These are phyloP conservation scores for Aspergillus melleus DNA, from an alignment of 2,329 filamentous ascomycete genomes.

Conservation along the genomic window DNA sequence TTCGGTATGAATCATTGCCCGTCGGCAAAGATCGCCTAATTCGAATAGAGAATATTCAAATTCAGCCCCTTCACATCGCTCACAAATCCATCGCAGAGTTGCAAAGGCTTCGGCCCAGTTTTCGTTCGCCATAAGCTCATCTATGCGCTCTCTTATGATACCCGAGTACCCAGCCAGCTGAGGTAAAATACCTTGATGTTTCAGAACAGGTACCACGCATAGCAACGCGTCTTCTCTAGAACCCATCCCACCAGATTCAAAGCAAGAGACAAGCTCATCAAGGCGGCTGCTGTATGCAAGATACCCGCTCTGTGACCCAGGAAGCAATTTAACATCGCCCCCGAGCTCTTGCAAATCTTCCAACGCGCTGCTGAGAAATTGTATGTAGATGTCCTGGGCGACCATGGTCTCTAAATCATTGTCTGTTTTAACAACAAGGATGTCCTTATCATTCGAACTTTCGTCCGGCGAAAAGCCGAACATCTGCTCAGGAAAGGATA, in stretches of 20 bases:
- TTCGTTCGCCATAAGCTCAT: slow-evolving; percentile 1
- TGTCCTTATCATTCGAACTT: slow-evolving; percentile 10
- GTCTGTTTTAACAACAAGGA: slow-evolving; percentile 24
- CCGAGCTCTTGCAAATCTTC: slow-evolving; percentile 12
- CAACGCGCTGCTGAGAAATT: slow-evolving; percentile 25
- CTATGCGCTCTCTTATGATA: slow-evolving; percentile 10
- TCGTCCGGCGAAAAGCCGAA: slow-evolving; percentile 23
- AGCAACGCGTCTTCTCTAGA: slow-evolving; percentile 33
- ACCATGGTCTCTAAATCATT: slow-evolving; percentile 27
- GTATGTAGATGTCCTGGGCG: slow-evolving; percentile 37
- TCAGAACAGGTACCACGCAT: slow-evolving; percentile 32
- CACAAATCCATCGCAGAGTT: slow-evolving; percentile 26
- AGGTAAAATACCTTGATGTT: slow-evolving; percentile 19
- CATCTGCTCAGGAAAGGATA: slow-evolving; percentile 16
- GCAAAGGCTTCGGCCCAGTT: slow-evolving; percentile 26
- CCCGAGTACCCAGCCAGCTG: slow-evolving; percentile 20
- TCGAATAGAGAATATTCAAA: slow-evolving; percentile 26
- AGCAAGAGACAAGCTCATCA: slow-evolving; percentile 25
- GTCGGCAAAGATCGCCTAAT: slow-evolving; percentile 27
- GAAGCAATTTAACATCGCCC: slow-evolving; percentile 17
- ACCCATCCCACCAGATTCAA: slow-evolving; percentile 24
- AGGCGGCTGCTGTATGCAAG: slow-evolving; percentile 22
- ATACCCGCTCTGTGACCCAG: slow-evolving; percentile 14
- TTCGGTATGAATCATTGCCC: slow-evolving; percentile 20
- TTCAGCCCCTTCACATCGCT: slow-evolving; percentile 23